A percentile compares a stretch with the other conserved stretches of the same genome.
phyloP scores from a whole-genome alignment of 345 rosid species.

The Aethionema arabicum region DNA sequence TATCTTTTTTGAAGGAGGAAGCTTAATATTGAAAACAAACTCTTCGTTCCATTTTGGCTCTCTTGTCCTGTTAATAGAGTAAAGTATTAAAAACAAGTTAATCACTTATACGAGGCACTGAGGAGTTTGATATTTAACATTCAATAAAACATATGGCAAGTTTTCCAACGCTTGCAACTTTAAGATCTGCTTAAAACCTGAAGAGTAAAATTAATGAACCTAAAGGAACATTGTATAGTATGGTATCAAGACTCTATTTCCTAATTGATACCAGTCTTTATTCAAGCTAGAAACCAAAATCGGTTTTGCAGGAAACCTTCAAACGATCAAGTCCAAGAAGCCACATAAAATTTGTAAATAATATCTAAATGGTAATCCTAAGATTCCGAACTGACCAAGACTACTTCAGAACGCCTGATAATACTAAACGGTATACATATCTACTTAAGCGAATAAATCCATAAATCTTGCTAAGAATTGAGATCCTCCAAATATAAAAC shows the following conservation, averaged over 20 bases:
- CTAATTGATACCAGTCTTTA: not conserved
- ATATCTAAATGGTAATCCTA: not conserved
- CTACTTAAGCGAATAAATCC: not conserved
- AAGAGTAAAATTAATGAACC: not conserved
- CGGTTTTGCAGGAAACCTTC: not conserved
- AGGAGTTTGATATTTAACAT: slow-evolving; percentile 1
- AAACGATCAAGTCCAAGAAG: not conserved
- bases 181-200: slow-evolving; percentile 1
- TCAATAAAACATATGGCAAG: not conserved
- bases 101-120: not conserved
- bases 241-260: not conserved
- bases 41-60: slow-evolving; percentile 91
- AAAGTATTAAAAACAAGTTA: not conserved
- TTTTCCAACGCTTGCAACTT: slow-evolving; percentile 14
- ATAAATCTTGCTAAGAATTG: not conserved
- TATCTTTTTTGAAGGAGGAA: slow-evolving; percentile 52
- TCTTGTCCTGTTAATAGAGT: slow-evolving; percentile 52
- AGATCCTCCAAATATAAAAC: slow-evolving; percentile 1
- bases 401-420: slow-evolving; percentile 1
- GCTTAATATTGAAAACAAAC: slow-evolving; percentile 65
- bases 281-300: not conserved
- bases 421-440: not conserved
- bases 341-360: not conserved
- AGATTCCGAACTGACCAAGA: not conserved
- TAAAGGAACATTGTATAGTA: not conserved